These are phyloP conservation scores for Zopfia rhizophila DNA, from an alignment of 2,329 filamentous ascomycete species.

Conservation along the genomic window DNA sequence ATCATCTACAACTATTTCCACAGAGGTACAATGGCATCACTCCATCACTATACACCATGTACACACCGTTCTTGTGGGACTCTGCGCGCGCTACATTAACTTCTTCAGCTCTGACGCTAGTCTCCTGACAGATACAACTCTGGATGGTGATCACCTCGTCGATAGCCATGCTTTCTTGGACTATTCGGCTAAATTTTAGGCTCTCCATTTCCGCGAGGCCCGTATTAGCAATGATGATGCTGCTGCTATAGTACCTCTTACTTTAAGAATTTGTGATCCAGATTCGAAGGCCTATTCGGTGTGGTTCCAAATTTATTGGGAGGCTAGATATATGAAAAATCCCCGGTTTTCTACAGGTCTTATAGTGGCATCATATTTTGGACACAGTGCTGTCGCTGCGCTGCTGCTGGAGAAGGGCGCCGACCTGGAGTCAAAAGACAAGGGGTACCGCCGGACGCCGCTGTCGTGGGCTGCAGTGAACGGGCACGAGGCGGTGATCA, in stretches of 20 bases:
- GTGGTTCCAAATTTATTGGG: conserved; percentile 16
- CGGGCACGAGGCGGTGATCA: too few species aligned
- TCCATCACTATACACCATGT: conserved; percentile 17
- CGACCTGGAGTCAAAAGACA: too few species aligned
- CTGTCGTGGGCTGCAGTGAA: too few species aligned
- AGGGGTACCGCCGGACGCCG: too few species aligned
- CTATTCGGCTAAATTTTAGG: conserved; percentile 22
- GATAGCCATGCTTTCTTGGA: conserved; percentile 13
- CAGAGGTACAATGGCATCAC: conserved; percentile 13
- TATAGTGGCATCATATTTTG: too few species aligned
- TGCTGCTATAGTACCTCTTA: conserved; percentile 12
- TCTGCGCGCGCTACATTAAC: conserved; percentile 21
- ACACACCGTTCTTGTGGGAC: conserved; percentile 20
- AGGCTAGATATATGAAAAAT: conserved; percentile 1
- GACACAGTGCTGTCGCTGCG: too few species aligned
- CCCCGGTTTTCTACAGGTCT: too few species aligned
- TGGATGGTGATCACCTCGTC: conserved; percentile 1
- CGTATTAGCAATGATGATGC: conserved; percentile 11
- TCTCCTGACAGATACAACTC: conserved; percentile 13
- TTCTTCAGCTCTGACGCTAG: conserved; percentile 16
- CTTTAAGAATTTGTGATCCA: conserved; percentile 20
- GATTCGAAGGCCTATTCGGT: conserved; percentile 16
- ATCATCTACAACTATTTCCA: conserved; percentile 7
- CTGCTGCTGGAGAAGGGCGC: too few species aligned
- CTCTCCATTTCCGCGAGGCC: conserved; percentile 20